These are phyloP conservation scores for Circinella minor DNA, from an alignment of 371 early-diverging fungal genomes.

Conservation along the genomic window DNA sequence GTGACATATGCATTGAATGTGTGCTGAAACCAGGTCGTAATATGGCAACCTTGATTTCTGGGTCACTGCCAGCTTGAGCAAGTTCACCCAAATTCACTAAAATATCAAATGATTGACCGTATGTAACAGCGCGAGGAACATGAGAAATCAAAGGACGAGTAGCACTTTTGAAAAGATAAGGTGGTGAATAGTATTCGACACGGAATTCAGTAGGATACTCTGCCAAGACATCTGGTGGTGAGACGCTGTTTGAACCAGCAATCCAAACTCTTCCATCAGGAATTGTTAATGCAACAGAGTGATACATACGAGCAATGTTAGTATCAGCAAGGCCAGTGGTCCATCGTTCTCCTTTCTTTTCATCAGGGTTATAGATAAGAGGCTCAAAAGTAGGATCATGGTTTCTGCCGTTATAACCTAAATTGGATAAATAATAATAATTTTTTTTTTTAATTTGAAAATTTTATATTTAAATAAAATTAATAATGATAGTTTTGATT, in stretches of 20 bases:
- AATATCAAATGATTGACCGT: constrained; percentile 41
- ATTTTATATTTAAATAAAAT: background rate
- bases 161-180: constrained; percentile 54
- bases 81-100: constrained; percentile 37
- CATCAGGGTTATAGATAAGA: constrained; percentile 56
- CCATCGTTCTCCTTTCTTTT: constrained; percentile 50
- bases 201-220: constrained; percentile 65
- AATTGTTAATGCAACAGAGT: constrained; percentile 64
- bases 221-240: constrained; percentile 47
- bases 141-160: constrained; percentile 54
- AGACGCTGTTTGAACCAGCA: constrained; percentile 52
- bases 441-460: background rate
- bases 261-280: constrained; percentile 60
- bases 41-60: constrained; percentile 44
- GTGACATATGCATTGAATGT: constrained; percentile 70
- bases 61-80: constrained; percentile 32
- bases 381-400: constrained; percentile 65
- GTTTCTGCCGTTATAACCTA: constrained; percentile 48
- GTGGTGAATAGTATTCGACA: constrained; percentile 67
- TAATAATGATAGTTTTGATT: background rate
- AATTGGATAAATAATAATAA: background rate
- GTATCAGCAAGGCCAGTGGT: constrained; percentile 47
- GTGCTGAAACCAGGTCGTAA: constrained; percentile 64
- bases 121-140: constrained; percentile 48
- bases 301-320: constrained; percentile 71